Percentiles rank a stretch among this genome's conserved stretches.
These are phyloP conservation scores for Xerocomus nothofagi DNA, from an alignment of 1,284 basidiomycete species.

Conservation along the genomic window DNA sequence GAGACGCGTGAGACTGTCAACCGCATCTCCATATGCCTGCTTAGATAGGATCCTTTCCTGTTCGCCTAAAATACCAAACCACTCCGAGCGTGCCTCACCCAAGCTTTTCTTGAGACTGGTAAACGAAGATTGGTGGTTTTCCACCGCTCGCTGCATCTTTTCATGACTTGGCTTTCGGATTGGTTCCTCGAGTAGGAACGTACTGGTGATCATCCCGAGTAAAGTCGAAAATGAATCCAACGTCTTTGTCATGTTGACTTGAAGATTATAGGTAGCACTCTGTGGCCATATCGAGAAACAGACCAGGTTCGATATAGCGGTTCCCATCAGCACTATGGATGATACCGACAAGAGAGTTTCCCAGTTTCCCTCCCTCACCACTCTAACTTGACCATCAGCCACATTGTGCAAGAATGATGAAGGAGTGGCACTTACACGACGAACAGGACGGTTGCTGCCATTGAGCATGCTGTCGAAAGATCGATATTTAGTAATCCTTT, in stretches of 20 bases:
- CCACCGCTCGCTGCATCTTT: slow-evolving; percentile 72
- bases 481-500: background rate
- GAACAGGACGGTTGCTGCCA: slow-evolving; percentile 86
- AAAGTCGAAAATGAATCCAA: slow-evolving; percentile 87
- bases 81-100: slow-evolving; percentile 82
- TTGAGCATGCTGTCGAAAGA: slow-evolving; percentile 72
- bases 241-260: slow-evolving; percentile 81
- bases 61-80: slow-evolving; percentile 49
- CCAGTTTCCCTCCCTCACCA: slow-evolving; percentile 89
- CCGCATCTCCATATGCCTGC: slow-evolving; percentile 79
- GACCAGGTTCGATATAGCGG: slow-evolving; percentile 76
- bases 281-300: slow-evolving; percentile 84
- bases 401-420: background rate
- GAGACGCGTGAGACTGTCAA: slow-evolving; percentile 80
- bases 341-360: slow-evolving; percentile 72
- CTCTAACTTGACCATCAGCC: slow-evolving; percentile 39
- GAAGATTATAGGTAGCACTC: slow-evolving; percentile 82
- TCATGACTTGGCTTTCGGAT: slow-evolving; percentile 52
- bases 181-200: slow-evolving; percentile 82
- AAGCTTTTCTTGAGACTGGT: slow-evolving; percentile 83
- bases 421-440: slow-evolving; percentile 59
- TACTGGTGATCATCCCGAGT: slow-evolving; percentile 74
- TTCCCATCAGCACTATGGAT: slow-evolving; percentile 78
- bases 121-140: slow-evolving; percentile 84
- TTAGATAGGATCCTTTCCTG: slow-evolving; percentile 44